Evolutionary conservation across 164 flowering plant species (phyloP), one percentile per base, ranked within the genome.

Genomic region (Magnolia kwangsiensis): DNA sequence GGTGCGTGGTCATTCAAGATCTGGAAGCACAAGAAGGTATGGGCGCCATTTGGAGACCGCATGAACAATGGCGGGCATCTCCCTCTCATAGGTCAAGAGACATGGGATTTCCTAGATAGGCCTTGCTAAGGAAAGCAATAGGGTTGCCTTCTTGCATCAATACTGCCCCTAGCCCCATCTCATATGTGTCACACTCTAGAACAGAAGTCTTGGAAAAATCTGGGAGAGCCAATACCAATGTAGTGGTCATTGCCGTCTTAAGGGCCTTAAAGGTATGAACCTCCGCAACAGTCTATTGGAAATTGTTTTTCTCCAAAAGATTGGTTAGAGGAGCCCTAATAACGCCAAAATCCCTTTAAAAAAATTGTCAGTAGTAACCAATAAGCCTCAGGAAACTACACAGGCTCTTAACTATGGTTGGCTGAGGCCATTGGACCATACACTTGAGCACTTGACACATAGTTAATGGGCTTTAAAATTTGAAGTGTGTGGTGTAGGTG

Each of bases 21-120:
- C 1, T 7, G 4, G 9, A 69, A 55, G 2, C 19, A 20, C 58
- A 4, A 73, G 16, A 2, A 45, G 50, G 3, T 75, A 51, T 4
- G 72, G 72, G 1, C 65, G 27, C 71, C 72, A 75, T 51, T 75
- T 75, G 4, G 45, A 1, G 13, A 75, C 50, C 13, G 63, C 71
- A 13, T 16, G 19, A 9, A 75, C 71, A 19, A 74, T 16, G 29
- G 14, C 21, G n/a, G 67, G 63, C 64, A 51, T 67, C 50, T 75
- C 72, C 50, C 50, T 67, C 1, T 67, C 63, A 1, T 67, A 51
- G 8, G 31, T 31, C 7, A 50, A 67, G 10, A 51, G 1, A 50
- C 16, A 4, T 16, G 8, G 23, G 37, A 23, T 21, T 24, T 4
- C 37, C 64, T 11, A 5, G 18, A 65, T 14, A 75, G 7, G 72